Conservation (phyloP, 345 rosid genomes). For the Linum lewisii region DNA sequence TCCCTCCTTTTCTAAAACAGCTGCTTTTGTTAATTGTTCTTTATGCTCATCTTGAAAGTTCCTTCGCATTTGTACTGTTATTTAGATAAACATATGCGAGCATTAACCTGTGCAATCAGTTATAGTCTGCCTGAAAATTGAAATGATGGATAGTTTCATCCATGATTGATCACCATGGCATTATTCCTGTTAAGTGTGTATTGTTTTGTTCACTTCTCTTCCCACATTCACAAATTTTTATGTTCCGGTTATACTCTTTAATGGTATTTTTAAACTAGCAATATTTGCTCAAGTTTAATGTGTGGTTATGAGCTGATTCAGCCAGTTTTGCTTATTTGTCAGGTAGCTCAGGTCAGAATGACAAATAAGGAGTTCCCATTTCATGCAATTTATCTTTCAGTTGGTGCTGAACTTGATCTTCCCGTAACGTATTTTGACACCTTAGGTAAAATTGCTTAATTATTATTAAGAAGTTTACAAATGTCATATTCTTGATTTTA, state of each 20-base stretch:
- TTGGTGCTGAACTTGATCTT: slow-evolving; percentile 68
- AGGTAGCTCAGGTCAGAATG: slow-evolving; percentile 86
- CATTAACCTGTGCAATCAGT: no score
- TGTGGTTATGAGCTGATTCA: slow-evolving; percentile 1
- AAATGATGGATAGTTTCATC: no score
- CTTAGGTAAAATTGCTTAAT: slow-evolving; percentile 38
- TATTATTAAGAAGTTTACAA: slow-evolving; percentile 10
- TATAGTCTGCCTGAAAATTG: no score
- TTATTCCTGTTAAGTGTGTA: background rate
- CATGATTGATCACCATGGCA: no score
- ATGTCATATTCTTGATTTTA: slow-evolving; percentile 8
- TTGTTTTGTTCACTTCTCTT: background rate
- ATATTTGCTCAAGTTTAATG: background rate
- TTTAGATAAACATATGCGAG: no score
- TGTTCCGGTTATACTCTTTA: background rate
- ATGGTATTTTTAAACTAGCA: background rate
- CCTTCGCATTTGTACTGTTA: no score
- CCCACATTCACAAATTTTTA: background rate
- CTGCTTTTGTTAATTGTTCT: no score
- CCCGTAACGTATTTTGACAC: slow-evolving; percentile 57
- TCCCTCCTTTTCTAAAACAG: no score
- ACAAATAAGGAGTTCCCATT: slow-evolving; percentile 33
- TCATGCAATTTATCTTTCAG: slow-evolving; percentile 50
- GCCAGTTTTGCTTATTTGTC: slow-evolving; percentile 12
- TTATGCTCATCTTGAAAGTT: no score